Conservation (phyloP, 2,329 filamentous ascomycete genomes). For the Didymella glomerata region DNA sequence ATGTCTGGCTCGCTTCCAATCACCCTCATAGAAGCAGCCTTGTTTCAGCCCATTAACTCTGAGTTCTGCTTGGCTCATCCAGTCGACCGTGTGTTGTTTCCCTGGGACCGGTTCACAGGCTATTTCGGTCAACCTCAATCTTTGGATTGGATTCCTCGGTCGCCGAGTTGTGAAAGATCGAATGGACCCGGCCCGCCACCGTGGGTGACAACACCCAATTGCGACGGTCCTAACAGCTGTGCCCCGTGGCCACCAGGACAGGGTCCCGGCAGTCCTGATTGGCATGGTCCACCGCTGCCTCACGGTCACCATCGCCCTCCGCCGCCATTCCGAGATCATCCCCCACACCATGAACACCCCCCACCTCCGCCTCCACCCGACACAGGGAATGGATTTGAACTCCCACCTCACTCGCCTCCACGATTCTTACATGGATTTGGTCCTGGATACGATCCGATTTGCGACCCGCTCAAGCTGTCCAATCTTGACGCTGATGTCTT, state of each 20-base stretch:
- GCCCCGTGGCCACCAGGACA: neutral
- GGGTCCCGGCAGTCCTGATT: neutral
- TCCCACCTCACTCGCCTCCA: neutral
- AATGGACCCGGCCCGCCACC: slow-evolving; percentile 25
- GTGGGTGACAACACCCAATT: slow-evolving; percentile 19
- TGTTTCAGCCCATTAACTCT: slow-evolving; percentile 28
- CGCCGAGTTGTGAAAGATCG: slow-evolving; percentile 13
- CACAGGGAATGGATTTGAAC: neutral
- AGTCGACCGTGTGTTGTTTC: slow-evolving; percentile 24
- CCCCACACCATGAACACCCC: neutral
- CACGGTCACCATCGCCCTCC: neutral
- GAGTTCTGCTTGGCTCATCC: slow-evolving; percentile 30
- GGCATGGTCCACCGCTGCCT: neutral
- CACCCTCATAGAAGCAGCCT: slow-evolving; percentile 27
- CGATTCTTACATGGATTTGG: slow-evolving; percentile 8
- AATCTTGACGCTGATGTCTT: slow-evolving; percentile 24
- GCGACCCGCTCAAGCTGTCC: slow-evolving; percentile 26
- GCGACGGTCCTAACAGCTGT: slow-evolving; percentile 10
- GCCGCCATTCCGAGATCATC: neutral
- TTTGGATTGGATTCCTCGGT: slow-evolving; percentile 25
- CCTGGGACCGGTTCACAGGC: slow-evolving; percentile 24
- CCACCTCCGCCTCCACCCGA: neutral
- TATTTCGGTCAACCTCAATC: slow-evolving; percentile 22
- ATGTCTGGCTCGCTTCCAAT: slow-evolving; percentile 31
- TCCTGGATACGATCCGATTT: slow-evolving; percentile 13